phyloP scores from a whole-genome alignment of 1,284 basidiomycete genomes.

The Fereydounia khargensis region DNA sequence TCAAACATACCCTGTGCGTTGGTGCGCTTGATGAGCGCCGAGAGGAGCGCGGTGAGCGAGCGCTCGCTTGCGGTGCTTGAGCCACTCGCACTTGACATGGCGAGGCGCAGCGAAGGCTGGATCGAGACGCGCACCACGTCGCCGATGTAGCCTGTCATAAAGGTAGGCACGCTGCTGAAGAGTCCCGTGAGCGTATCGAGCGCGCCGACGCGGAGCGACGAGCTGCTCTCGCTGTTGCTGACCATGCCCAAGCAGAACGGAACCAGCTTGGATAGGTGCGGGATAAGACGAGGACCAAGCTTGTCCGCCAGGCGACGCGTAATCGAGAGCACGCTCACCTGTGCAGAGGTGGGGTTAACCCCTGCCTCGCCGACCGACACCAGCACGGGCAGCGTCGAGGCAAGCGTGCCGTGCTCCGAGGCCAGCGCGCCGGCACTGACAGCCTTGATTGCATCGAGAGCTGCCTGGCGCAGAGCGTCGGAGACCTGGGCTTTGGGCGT shows the following conservation, averaged over 20 bases:
- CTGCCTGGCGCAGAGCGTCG: conserved; percentile 19
- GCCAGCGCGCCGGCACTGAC: conserved; percentile 12
- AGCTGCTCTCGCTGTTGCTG: conserved; percentile 3
- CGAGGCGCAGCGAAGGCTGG: conserved; percentile 19
- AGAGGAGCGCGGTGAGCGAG: conserved; percentile 25
- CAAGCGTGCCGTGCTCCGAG: conserved; percentile 23
- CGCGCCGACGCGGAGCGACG: conserved; percentile 30
- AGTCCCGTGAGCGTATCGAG: conserved; percentile 42
- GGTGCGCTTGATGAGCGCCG: conserved; percentile 22
- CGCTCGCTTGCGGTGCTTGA: conserved; percentile 22
- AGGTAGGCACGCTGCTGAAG: conserved; percentile 44
- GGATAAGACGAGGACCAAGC: conserved; percentile 50
- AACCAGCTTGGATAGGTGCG: conserved; percentile 44
- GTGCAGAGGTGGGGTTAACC: too few relatives aligned
- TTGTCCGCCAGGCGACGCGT: conserved; percentile 29
- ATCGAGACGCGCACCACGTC: conserved; percentile 24
- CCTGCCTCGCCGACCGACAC: conserved; percentile 25
- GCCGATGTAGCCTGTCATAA: conserved; percentile 42
- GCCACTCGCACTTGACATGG: conserved; percentile 22
- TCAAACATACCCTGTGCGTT: conserved; percentile 28
- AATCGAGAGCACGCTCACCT: conserved; percentile 26
- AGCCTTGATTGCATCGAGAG: conserved; percentile 36
- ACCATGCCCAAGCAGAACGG: conserved; percentile 21
- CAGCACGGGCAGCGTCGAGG: conserved; percentile 27
- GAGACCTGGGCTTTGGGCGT: conserved; percentile 7